Evolutionary conservation across 2,329 filamentous ascomycete genomes (phyloP).

Genomic region (Aureobasidium namibiae): DNA sequence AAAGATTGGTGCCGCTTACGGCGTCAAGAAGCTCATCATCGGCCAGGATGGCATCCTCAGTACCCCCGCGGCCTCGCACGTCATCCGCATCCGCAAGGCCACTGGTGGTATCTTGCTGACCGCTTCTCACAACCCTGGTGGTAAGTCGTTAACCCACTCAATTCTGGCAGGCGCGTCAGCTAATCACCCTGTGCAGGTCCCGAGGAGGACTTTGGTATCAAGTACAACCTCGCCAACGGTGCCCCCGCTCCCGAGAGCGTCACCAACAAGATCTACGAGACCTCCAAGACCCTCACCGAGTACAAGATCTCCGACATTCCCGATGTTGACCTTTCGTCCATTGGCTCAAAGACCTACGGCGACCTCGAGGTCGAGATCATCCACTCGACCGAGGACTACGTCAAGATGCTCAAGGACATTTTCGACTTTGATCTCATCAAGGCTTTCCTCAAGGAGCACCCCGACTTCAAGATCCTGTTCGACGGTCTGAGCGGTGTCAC

Average conservation of each 20-base stretch:
- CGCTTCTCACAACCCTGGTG: slow-evolving; percentile 95
- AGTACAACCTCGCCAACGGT: slow-evolving; percentile 97
- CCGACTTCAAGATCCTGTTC: slow-evolving; percentile 94
- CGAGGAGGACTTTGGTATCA: slow-evolving; percentile 95
- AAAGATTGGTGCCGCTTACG: slow-evolving; percentile 93
- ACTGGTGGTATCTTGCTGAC: slow-evolving; percentile 96
- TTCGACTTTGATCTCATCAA: slow-evolving; percentile 97
- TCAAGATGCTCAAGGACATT: slow-evolving; percentile 93
- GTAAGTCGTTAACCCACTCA: slow-evolving; percentile 43
- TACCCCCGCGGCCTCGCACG: slow-evolving; percentile 88
- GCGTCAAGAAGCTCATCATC: slow-evolving; percentile 97
- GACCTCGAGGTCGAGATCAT: slow-evolving; percentile 88
- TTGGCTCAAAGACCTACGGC: slow-evolving; percentile 80
- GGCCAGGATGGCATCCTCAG: slow-evolving; percentile 95
- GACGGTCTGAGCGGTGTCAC: slow-evolving; percentile 93
- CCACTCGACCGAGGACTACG: slow-evolving; percentile 86
- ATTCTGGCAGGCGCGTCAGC: background rate
- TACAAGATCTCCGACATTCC: slow-evolving; percentile 90
- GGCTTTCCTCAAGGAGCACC: slow-evolving; percentile 77
- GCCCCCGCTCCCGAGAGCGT: slow-evolving; percentile 92
- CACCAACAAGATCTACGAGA: slow-evolving; percentile 95
- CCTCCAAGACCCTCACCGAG: slow-evolving; percentile 77
- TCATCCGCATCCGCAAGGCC: slow-evolving; percentile 89
- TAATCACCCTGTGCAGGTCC: slow-evolving; percentile 52
- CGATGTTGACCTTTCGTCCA: slow-evolving; percentile 71